These are phyloP conservation scores for Pseudogymnoascus sp. DNA, from an alignment of 2,329 filamentous ascomycete genomes.

Conservation along the genomic window DNA sequence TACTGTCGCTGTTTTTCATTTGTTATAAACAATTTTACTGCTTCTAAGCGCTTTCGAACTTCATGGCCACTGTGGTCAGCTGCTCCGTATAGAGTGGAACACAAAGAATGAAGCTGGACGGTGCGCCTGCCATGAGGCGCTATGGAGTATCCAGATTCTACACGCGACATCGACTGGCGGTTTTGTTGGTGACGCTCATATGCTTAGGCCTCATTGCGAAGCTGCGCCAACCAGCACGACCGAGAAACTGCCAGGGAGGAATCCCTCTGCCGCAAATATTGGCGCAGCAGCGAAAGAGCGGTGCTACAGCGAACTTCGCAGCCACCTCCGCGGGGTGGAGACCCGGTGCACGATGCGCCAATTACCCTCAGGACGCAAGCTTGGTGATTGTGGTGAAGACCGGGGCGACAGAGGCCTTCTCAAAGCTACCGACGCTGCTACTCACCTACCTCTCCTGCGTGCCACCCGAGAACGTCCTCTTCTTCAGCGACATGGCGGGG, in stretches of 20 bases:
- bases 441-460: constrained; percentile 44
- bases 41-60: background rate
- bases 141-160: background rate
- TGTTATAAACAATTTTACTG: background rate
- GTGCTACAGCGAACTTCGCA: background rate
- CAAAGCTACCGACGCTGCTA: constrained; percentile 46
- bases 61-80: background rate
- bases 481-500: constrained; percentile 51
- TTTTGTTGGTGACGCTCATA: background rate
- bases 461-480: constrained; percentile 39
- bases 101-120: background rate
- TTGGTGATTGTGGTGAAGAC: constrained; percentile 49
- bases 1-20: background rate
- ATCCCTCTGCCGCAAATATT: background rate
- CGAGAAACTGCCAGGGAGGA: background rate
- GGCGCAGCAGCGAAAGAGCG: background rate
- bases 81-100: background rate
- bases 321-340: background rate
- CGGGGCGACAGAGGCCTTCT: constrained; percentile 46
- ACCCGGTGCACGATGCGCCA: background rate
- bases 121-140: background rate
- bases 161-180: background rate
- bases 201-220: background rate
- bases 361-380: background rate
- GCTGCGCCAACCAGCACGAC: background rate